Evolutionary conservation across 1,284 basidiomycete species (phyloP), one percentile per base, ranked within the genome.

Genomic region (Retiboletus flavoniger): DNA sequence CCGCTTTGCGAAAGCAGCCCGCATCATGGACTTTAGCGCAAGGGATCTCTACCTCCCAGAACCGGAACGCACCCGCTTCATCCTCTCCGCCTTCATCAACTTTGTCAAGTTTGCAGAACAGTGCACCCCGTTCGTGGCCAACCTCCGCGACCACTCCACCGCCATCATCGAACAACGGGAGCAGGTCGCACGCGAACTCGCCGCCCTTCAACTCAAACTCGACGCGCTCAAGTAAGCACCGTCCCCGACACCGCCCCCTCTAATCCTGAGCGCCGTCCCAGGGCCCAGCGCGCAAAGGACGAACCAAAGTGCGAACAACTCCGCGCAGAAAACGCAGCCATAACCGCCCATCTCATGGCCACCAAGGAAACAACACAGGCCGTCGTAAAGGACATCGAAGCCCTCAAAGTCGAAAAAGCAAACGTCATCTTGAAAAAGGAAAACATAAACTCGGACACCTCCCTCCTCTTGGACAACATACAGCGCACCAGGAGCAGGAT

Each of bases 11-110:
- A 75, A 72, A 42, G 83, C 87, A 1, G 89, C 92, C n/a, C 80
- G 85, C 54, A 80, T 94, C 45, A 78, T 83, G 56, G 84, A 88
- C 68, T 95, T 95, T 70, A 85, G 78, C 57, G 75, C 89, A 47
- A 81, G 79, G 58, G 94, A 96, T 62, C 70, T 96, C 9, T 78
- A 79, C 46, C 78, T 78, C 44, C 93, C 93, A 1, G 87, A 90
- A 26, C 74, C 83, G 19, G 78, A 83, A 32, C 82, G 93, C 24
- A 89, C 92, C 0, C 76, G 85, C 14, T 77, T 80, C 46, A 78
- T 91, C 41, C 78, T 97, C 54, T 92, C 91, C 38, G 93, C 89
- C 0, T 88, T 97, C 58, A 88, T 95, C 76, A 97, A 97, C 73
- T 93, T 95, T 70, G 83, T 93, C 68, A 93, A 93, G 71, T 96